Conservation (phyloP, 192 early-diverging fungal species). For the Rhizophagus sp. region DNA sequence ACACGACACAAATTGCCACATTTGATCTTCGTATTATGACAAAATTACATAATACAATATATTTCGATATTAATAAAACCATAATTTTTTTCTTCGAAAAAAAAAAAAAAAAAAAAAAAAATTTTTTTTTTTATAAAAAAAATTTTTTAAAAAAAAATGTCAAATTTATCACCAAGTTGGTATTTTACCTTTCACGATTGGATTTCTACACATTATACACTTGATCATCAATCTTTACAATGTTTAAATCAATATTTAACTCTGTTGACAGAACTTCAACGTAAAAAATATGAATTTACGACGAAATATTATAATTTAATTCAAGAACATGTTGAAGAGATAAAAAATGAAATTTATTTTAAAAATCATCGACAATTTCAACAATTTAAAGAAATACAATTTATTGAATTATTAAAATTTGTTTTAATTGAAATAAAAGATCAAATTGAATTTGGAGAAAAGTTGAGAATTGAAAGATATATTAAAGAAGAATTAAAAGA, state of each 20-base stretch:
- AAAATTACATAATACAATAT: too few relatives aligned
- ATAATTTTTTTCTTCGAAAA: too few relatives aligned
- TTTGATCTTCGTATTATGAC: too few relatives aligned
- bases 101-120: too few relatives aligned
- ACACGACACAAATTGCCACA: too few relatives aligned
- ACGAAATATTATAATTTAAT: neutral
- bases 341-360: neutral
- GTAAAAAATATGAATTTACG: neutral
- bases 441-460: neutral
- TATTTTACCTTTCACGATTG: neutral
- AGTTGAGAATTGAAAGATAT: neutral
- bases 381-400: neutral
- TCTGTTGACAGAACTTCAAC: neutral
- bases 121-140: neutral
- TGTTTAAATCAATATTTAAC: neutral
- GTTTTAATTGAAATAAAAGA: neutral
- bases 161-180: neutral
- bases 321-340: neutral
- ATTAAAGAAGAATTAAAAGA: neutral
- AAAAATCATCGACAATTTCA: too few relatives aligned
- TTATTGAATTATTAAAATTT: neutral
- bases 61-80: too few relatives aligned
- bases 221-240: neutral
- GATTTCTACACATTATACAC: neutral
- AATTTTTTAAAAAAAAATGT: neutral